These are phyloP conservation scores for Penicillium ochrochloron DNA, from an alignment of 495 filamentous ascomycete species.

Conservation along the genomic window DNA sequence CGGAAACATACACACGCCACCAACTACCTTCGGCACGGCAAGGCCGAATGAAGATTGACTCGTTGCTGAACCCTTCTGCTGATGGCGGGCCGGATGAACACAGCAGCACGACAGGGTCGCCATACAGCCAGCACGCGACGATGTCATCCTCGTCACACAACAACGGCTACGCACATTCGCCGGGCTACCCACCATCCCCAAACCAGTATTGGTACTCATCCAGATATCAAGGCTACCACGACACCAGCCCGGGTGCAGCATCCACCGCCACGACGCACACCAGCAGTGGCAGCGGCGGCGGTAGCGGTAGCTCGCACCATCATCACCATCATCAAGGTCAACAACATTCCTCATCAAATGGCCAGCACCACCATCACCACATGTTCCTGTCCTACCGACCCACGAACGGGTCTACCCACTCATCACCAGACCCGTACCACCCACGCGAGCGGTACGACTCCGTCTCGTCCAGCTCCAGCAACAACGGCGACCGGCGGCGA, in stretches of 20 bases:
- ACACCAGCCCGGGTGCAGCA: slow-evolving; percentile 27
- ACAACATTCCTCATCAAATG: background rate
- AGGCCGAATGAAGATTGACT: slow-evolving; percentile 49
- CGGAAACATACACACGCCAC: slow-evolving; percentile 23
- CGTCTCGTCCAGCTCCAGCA: slow-evolving; percentile 49
- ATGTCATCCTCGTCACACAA: slow-evolving; percentile 23
- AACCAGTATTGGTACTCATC: slow-evolving; percentile 39
- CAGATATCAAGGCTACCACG: slow-evolving; percentile 27
- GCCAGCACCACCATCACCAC: slow-evolving; percentile 24
- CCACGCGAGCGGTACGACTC: slow-evolving; percentile 48
- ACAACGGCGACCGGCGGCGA: slow-evolving; percentile 48
- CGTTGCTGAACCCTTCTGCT: slow-evolving; percentile 40
- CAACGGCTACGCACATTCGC: slow-evolving; percentile 27
- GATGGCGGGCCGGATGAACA: slow-evolving; percentile 18
- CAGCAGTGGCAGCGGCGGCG: slow-evolving; percentile 2
- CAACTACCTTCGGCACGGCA: slow-evolving; percentile 33
- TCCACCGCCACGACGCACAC: slow-evolving; percentile 28
- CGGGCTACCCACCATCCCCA: slow-evolving; percentile 38
- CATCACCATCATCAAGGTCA: slow-evolving; percentile 7
- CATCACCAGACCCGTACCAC: slow-evolving; percentile 43
- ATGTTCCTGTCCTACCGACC: slow-evolving; percentile 33
- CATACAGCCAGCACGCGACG: slow-evolving; percentile 32
- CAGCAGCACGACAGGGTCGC: slow-evolving; percentile 26
- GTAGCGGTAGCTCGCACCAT: background rate
- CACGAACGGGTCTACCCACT: slow-evolving; percentile 33